Conservation (phyloP, 805 yeast species). For the Ogataea neopini region DNA sequence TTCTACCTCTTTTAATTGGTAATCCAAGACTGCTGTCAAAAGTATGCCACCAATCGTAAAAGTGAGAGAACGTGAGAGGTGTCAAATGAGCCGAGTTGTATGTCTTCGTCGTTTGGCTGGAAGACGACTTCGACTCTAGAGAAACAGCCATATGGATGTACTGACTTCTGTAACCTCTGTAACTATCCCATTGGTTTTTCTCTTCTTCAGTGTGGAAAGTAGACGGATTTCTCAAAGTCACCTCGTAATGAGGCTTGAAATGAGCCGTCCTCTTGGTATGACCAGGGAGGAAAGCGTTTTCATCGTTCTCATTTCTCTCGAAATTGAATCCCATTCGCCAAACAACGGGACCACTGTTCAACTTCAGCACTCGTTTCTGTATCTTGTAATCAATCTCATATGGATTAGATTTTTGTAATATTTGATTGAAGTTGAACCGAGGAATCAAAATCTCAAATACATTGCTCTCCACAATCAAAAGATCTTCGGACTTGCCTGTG, state of each 20-base stretch:
- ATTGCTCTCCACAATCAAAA: conserved; percentile 55
- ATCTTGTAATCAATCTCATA: conserved; percentile 41
- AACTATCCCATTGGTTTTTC: conserved; percentile 68
- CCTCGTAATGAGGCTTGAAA: conserved; percentile 61
- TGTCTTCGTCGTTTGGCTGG: conserved; percentile 28
- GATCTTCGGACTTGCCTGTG: conserved; percentile 47
- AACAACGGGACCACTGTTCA: conserved; percentile 61
- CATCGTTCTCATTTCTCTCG: conserved; percentile 55
- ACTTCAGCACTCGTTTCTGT: conserved; percentile 55
- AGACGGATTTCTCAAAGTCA: conserved; percentile 57
- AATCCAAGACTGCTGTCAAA: conserved; percentile 78
- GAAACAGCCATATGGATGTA: conserved; percentile 72
- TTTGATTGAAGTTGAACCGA: conserved; percentile 39
- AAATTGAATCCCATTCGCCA: conserved; percentile 79
- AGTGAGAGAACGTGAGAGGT: conserved; percentile 66
- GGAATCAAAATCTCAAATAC: conserved; percentile 61
- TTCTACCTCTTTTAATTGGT: conserved; percentile 73
- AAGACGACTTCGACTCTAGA: conserved; percentile 42
- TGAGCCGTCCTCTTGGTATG: conserved; percentile 42
- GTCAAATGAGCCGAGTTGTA: conserved; percentile 78
- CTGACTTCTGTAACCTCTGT: conserved; percentile 75
- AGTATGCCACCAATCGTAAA: conserved; percentile 83
- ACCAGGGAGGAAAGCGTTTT: conserved; percentile 37
- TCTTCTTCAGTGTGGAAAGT: conserved; percentile 40
- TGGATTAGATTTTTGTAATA: conserved; percentile 18